A percentile compares a stretch with the other conserved stretches of the same genome.
Conservation (phyloP, 164 flowering plant species). For the Macadamia integrifolia region DNA sequence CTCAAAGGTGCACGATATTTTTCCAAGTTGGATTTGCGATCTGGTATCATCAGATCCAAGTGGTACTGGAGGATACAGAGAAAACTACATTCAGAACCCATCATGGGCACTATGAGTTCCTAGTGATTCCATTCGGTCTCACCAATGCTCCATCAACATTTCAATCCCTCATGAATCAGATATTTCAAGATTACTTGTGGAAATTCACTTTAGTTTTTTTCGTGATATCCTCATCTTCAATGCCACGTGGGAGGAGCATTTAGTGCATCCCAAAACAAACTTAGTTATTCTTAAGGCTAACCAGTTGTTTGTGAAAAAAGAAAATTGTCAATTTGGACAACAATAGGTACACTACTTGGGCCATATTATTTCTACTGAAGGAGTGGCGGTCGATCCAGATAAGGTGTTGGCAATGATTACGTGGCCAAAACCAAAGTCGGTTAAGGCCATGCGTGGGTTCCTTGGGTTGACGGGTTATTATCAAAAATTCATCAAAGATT, state of each 20-base stretch:
- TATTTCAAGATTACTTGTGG: neutral
- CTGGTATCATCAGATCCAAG: neutral
- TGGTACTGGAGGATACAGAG: neutral
- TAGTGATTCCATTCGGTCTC: neutral
- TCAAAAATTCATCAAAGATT: no score
- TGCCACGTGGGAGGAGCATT: neutral
- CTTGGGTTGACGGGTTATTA: neutral
- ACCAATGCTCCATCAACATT: neutral
- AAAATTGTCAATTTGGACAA: neutral
- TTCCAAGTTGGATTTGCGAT: neutral
- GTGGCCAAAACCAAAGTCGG: neutral
- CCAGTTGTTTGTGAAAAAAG: neutral
- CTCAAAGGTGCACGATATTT: neutral
- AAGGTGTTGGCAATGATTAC: no score
- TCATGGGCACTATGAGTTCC: neutral
- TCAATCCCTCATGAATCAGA: neutral
- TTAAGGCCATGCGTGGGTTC: neutral
- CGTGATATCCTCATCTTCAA: neutral
- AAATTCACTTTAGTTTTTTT: neutral
- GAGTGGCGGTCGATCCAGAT: neutral
- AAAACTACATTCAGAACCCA: neutral
- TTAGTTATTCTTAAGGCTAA: neutral
- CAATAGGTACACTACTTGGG: neutral
- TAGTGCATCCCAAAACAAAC: neutral
- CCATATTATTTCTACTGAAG: neutral